A percentile compares a stretch with the other conserved stretches of the same genome.
Conservation (phyloP, 1,139 yeast genomes). For the Wickerhamiella pararugosa region DNA sequence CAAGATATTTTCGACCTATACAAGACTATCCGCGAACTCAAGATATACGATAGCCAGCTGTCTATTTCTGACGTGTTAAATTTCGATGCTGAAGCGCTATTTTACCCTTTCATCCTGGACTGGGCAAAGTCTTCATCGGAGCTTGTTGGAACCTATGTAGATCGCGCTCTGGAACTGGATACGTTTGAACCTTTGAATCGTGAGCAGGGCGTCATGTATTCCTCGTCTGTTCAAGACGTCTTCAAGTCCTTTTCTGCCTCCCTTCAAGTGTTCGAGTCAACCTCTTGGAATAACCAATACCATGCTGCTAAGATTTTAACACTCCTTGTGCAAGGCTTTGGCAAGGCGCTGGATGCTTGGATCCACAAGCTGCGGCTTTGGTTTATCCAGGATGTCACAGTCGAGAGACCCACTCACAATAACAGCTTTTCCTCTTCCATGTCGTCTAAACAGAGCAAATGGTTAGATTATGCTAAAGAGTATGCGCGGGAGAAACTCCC, state of each 20-base stretch:
- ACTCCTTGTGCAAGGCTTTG: conserved; percentile 40
- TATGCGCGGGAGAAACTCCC: conserved; percentile 32
- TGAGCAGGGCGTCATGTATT: conserved; percentile 27
- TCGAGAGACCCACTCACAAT: conserved; percentile 21
- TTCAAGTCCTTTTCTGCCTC: conserved; percentile 49
- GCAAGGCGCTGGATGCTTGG: conserved; percentile 45
- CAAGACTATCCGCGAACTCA: conserved; percentile 38
- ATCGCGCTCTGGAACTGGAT: conserved; percentile 42
- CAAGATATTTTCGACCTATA: conserved; percentile 52
- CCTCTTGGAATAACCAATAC: conserved; percentile 47
- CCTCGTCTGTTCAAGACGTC: conserved; percentile 52
- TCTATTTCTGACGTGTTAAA: conserved; percentile 28
- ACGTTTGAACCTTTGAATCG: conserved; percentile 39
- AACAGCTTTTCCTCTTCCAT: conserved; percentile 3
- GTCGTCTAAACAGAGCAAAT: conserved; percentile 22
- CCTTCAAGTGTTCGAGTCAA: conserved; percentile 35
- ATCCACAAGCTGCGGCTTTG: conserved; percentile 33
- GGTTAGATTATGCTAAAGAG: conserved; percentile 29
- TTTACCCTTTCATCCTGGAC: conserved; percentile 40
- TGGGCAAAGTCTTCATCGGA: conserved; percentile 44
- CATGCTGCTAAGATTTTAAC: conserved; percentile 51
- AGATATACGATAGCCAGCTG: conserved; percentile 41
- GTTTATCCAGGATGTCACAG: conserved; percentile 33
- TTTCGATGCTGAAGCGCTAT: conserved; percentile 44
- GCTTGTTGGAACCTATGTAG: conserved; percentile 36